Base-by-base conservation (phyloP, 2,329 filamentous ascomycete species). In the Ascocoryne sarcoides region DNA sequence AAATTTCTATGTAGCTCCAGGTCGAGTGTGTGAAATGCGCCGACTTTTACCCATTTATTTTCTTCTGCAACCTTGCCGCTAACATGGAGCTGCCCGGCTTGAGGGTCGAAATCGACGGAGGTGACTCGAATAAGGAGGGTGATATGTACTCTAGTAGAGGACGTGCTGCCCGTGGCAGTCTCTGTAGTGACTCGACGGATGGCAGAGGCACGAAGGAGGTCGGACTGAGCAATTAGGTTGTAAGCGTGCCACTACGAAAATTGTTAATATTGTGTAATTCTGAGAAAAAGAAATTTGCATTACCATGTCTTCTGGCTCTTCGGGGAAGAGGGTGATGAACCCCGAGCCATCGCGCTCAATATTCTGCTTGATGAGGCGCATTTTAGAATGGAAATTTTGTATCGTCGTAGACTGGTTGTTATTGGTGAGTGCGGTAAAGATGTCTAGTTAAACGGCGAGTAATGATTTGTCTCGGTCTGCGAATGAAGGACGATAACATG, bases 1-100 rank as follows among this genome's bases (percentile, higher is more conserved):
- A 96, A 96, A 37, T 88, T 81, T 31, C 89, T 75, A 55, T 92
- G 79, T 43, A 95, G 70, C 60, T 95, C 90, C 33, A 98, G 73
- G 51, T 95, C 90, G 2, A 85, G 68, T 0, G 82, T 85, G 57
- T 86, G 82, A 53, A 75, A 76, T 47, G 75, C 70, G 12, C 81
- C 81, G 14, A 83, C 64, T 54, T 77, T 79, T 23, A 82, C 81
- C 55, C 75, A 69, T 45, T 76, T 72, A 51, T 82, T 85, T 58
- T 84, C 79, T 16, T 73, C 73, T 4, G 73, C 66, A 10, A 84
- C 79, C 36, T 71, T 69, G 1, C 82, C 82, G 3, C 72, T 73
- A 16, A 85, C 79, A 54, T 85, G 82, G 3, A 86, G 67, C 52
- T 83, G 75, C 2, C 74, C 75, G 39, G 71, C 77, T 51, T 78